Evolutionary conservation across 2,329 filamentous ascomycete genomes (phyloP).

Genomic region (Stagonosporopsis chrysanthemi): DNA sequence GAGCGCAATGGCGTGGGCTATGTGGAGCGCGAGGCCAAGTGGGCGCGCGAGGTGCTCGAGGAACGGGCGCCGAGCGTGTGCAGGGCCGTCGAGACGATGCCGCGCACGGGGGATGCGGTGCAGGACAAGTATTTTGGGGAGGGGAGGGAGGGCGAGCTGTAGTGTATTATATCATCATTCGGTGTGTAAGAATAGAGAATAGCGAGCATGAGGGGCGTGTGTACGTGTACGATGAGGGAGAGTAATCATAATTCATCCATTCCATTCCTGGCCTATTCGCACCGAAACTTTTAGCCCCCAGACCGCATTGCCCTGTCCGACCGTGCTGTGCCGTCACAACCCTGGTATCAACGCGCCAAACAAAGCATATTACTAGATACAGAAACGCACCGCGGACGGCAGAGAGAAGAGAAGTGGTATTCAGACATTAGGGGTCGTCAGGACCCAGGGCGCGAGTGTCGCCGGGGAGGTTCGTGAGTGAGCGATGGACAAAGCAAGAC

Average conservation of each 20-base stretch:
- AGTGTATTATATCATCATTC: not conserved
- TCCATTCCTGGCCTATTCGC: too few relatives aligned
- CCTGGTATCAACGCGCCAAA: slow-evolving; percentile 34
- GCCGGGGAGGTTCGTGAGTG: not conserved
- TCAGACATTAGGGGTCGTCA: slow-evolving; percentile 46
- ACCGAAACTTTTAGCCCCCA: too few relatives aligned
- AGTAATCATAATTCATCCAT: too few relatives aligned
- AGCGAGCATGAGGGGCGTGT: too few relatives aligned
- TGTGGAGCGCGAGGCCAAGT: slow-evolving; percentile 27
- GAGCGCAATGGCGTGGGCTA: slow-evolving; percentile 44
- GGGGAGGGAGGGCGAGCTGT: not conserved
- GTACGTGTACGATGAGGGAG: too few relatives aligned
- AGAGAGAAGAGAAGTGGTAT: slow-evolving; percentile 32
- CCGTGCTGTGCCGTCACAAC: too few relatives aligned
- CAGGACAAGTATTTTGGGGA: slow-evolving; percentile 37
- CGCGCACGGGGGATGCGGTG: slow-evolving; percentile 43
- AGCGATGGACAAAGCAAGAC: slow-evolving; percentile 4
- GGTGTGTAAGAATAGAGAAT: too few relatives aligned
- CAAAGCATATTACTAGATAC: slow-evolving; percentile 39
- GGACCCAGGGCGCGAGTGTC: slow-evolving; percentile 29
- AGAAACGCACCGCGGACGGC: slow-evolving; percentile 17
- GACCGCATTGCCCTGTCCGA: too few relatives aligned
- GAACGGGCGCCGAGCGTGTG: slow-evolving; percentile 50
- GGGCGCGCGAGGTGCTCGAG: slow-evolving; percentile 42
- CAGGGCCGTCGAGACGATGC: slow-evolving; percentile 55